Evolutionary conservation across 305 asterid genomes (phyloP), one percentile per base, ranked within the genome.

Genomic region (Fraxinus greggii): DNA sequence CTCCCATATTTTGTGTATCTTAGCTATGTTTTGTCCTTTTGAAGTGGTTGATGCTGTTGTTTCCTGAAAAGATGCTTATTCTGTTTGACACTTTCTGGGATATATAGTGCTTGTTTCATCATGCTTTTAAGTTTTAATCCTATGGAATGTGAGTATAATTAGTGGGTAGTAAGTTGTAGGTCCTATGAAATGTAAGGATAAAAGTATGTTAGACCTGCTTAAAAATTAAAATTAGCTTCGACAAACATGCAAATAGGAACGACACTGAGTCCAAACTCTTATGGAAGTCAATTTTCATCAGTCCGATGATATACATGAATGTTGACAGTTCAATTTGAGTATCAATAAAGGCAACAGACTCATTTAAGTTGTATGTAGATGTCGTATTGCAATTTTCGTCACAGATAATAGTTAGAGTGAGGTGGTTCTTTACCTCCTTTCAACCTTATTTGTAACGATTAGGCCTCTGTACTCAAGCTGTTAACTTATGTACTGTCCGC

Each of bases 11-110:
- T 61, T 23, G 4, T 26, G 73, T 26, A 65, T 33, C 32, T 59
- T 65, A 75, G 26, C 76, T 69, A 36, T 19, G 63, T 73, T 86
- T 78, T 54, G 78, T 82, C 77, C 75, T 24, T 77, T 80, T 86
- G 79, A 78, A 35, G 67, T 33, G 80, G 67, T 35, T 15, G 13
- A 40, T 59, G 76, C 70, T 75, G 61, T 26, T 72, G 31, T 45
- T 23, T 45, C 69, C 79, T 45, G 83, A 77, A 56, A 63, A 19
- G 79, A n/a, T 51, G 82, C 76, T 74, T 42, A 67, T 83, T 76
- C 70, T 21, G 33, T 0, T 70, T 51, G 54, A 23, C 67, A 23
- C 77, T 65, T 45, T 40, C 32, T 61, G 26, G n/a, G 82, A 70
- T 13, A 26, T 32, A 33, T 42, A 24, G 59, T 48, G 59, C 59